phyloP scores from a whole-genome alignment of 148 eudicot species.

The Fagopyrum homotropicum region DNA sequence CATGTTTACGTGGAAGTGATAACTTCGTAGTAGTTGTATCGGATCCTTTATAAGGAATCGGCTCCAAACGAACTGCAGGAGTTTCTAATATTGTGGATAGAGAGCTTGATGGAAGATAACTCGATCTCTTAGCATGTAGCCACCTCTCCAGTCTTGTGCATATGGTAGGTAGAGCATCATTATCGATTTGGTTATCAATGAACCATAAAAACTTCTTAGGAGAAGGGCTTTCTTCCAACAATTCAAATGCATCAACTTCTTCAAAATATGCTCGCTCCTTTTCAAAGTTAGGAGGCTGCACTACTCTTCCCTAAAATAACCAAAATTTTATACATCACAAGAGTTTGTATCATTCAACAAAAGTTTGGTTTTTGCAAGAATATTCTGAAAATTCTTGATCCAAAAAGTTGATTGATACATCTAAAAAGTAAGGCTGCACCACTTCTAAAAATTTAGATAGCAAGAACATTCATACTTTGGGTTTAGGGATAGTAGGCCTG shows the following conservation, averaged over 20 bases:
- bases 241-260: conserved; percentile 80
- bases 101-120: conserved; percentile 36
- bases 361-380: background rate
- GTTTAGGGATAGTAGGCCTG: conserved; percentile 71
- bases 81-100: conserved; percentile 69
- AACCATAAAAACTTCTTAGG: conserved; percentile 77
- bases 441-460: background rate
- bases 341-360: background rate
- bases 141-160: conserved; percentile 72
- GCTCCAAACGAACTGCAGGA: conserved; percentile 39
- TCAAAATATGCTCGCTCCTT: conserved; percentile 85
- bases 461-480: conserved; percentile 31
- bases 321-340: background rate
- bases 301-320: conserved; percentile 43
- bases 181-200: conserved; percentile 34
- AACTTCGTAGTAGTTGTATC: conserved; percentile 24
- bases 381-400: too few species aligned
- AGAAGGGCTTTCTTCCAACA: conserved; percentile 92
- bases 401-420: too few species aligned
- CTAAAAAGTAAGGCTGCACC: too few species aligned
- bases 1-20: conserved; percentile 16
- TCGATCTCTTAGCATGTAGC: conserved; percentile 53
- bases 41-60: conserved; percentile 23
- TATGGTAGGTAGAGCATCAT: conserved; percentile 37
- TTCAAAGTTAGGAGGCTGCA: conserved; percentile 53